Conservation (phyloP, 208 protist species). For the Acanthamoeba lenticulata region DNA sequence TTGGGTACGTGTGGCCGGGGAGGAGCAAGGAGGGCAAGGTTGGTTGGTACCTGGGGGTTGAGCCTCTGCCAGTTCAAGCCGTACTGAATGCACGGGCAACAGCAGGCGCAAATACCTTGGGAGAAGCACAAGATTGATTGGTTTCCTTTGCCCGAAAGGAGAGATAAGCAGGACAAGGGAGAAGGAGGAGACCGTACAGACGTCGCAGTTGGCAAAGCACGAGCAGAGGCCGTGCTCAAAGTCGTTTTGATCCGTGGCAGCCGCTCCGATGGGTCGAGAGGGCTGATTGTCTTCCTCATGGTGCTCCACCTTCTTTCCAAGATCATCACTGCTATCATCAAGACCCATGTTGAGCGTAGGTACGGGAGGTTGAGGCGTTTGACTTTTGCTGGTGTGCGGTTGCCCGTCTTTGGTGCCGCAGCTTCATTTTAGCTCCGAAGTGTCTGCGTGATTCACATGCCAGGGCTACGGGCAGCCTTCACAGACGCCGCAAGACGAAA, state of each 20-base stretch:
- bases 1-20: neutral
- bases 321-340: neutral
- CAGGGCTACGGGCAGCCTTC: too few relatives aligned
- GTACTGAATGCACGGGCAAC: neutral
- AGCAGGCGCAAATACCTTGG: neutral
- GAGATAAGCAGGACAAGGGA: neutral
- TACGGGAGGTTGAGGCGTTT: too few relatives aligned
- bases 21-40: neutral
- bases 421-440: too few relatives aligned
- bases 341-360: constrained; percentile 13
- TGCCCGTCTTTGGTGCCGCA: too few relatives aligned
- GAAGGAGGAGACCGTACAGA: neutral
- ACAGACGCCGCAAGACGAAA: too few relatives aligned
- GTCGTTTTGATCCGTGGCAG: neutral
- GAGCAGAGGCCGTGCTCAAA: neutral
- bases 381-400: too few relatives aligned
- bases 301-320: neutral
- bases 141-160: neutral
- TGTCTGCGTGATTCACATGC: too few relatives aligned
- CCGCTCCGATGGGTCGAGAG: neutral
- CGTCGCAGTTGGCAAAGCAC: neutral
- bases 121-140: neutral
- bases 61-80: neutral
- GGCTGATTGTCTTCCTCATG: neutral
- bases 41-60: neutral